These are phyloP conservation scores for Trichosanthes truncata DNA, from an alignment of 306 rosid genomes.

Conservation along the genomic window DNA sequence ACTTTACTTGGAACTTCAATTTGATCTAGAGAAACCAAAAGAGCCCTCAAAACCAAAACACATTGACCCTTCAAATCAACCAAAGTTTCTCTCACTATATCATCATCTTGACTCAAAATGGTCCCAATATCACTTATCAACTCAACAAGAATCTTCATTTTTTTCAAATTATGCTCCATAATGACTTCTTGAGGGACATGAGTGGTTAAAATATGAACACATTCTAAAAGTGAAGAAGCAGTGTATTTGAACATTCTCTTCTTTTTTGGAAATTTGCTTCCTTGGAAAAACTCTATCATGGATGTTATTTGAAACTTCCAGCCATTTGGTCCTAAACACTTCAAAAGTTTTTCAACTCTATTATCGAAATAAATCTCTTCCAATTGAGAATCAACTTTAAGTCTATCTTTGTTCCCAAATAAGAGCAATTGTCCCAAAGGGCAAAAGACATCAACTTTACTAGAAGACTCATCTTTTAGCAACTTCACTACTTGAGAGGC, in stretches of 20 bases:
- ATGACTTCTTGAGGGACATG: conserved; percentile 41
- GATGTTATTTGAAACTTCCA: conserved; percentile 43
- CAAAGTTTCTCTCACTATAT: neutral
- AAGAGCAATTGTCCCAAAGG: conserved; percentile 50
- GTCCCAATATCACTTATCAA: conserved; percentile 26
- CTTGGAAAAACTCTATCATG: conserved; percentile 45
- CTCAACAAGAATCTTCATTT: conserved; percentile 19
- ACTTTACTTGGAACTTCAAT: conserved; percentile 30
- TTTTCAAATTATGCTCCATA: conserved; percentile 21
- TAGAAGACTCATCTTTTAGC: conserved; percentile 21
- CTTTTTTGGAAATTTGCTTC: conserved; percentile 18
- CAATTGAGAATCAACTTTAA: conserved; percentile 37
- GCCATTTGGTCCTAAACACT: conserved; percentile 44
- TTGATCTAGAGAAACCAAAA: conserved; percentile 25
- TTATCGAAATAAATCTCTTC: conserved; percentile 45
- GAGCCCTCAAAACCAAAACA: conserved; percentile 22
- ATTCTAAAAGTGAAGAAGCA: conserved; percentile 19
- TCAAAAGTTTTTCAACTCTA: conserved; percentile 36
- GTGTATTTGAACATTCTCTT: conserved; percentile 28
- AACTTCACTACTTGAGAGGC: conserved; percentile 40
- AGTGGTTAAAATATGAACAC: conserved; percentile 29
- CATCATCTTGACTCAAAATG: conserved; percentile 22
- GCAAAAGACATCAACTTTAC: conserved; percentile 32
- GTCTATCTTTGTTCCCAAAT: conserved; percentile 58
- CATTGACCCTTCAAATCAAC: conserved; percentile 25